Base-by-base conservation (phyloP, 192 early-diverging fungal genomes). In the Haplosporangium gracile region DNA sequence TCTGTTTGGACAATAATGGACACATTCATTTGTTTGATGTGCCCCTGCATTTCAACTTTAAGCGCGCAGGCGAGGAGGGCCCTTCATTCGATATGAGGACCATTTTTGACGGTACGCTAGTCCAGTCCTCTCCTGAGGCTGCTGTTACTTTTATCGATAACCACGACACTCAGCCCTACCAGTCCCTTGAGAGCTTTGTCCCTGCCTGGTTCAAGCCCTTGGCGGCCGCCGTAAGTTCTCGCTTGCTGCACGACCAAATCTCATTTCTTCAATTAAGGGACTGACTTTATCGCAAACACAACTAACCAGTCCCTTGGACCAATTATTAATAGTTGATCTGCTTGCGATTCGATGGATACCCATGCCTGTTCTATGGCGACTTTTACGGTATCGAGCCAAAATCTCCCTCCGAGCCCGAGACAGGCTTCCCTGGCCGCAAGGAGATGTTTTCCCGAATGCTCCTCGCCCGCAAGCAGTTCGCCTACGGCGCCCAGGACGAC, bases 351-450 rank as follows among this genome's bases (percentile, higher is more conserved):
- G 89, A 91, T 40, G 90, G 90, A 42, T 90, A 84, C 76, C 90
- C 89, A 9, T 91, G 90, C 68, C 72, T 91, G 9, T 91, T 91
- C 72, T 91, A 90, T 75, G 87, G 88, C 0, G 90, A 91, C 73
- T 73, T 89, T 47, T 91, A 90, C 49, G 90, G 90, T 71, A 82
- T 82, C 26, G 72, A 78, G 74, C 79, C 78, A 65, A 78, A 63
- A 43, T 75, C 65, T 24, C 15, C 32, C 5, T 36, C 75, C 1
- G 65, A 82, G 53, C 75, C 78, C 22, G 40, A 78, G 29, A 88
- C 80, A 7, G 77, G 76, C 11, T 45, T 82, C 80, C 84, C 78
- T 42, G 83, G 79, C 34, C 84, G 69, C 29, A 89, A 74, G 55
- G 86, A 39, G 38, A 87, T 78, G 78, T 88, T 75, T 71, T 84